These are phyloP conservation scores for Penicillium canescens DNA, from an alignment of 495 filamentous ascomycete genomes.

Conservation along the genomic window DNA sequence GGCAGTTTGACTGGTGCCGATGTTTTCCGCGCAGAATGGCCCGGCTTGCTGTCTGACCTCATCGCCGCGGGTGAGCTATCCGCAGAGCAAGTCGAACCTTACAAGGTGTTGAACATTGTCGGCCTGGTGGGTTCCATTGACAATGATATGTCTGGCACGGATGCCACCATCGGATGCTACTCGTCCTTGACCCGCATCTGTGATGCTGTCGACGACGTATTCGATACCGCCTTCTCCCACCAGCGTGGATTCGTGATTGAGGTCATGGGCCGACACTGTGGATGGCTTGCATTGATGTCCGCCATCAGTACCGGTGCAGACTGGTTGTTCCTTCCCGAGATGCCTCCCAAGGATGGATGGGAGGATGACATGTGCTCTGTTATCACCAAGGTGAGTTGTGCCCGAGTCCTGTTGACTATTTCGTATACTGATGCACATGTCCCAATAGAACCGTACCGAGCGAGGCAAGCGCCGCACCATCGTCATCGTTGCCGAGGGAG, in stretches of 20 bases:
- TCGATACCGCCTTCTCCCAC: constrained; percentile 95
- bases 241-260: constrained; percentile 97
- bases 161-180: constrained; percentile 97
- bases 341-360: constrained; percentile 86
- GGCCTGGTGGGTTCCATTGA: constrained; percentile 97
- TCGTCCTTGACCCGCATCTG: constrained; percentile 90
- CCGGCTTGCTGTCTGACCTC: constrained; percentile 79
- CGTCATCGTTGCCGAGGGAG: constrained; percentile 96
- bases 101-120: constrained; percentile 87
- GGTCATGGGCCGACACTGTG: constrained; percentile 99
- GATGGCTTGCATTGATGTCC: constrained; percentile 96
- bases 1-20: constrained; percentile 97
- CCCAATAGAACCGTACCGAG: constrained; percentile 68
- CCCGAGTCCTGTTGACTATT: background rate
- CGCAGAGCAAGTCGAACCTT: constrained; percentile 66
- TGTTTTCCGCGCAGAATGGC: constrained; percentile 90
- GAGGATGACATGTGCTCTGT: constrained; percentile 83
- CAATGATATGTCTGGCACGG: constrained; percentile 96
- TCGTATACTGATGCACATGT: background rate
- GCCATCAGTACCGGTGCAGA: constrained; percentile 95
- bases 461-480: constrained; percentile 96
- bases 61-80: constrained; percentile 68
- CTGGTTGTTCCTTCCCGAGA: constrained; percentile 96
- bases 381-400: constrained; percentile 67
- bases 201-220: constrained; percentile 92